These are phyloP conservation scores for Boletus rufocinnamomeus DNA, from an alignment of 768 basidiomycete species.

Conservation along the genomic window DNA sequence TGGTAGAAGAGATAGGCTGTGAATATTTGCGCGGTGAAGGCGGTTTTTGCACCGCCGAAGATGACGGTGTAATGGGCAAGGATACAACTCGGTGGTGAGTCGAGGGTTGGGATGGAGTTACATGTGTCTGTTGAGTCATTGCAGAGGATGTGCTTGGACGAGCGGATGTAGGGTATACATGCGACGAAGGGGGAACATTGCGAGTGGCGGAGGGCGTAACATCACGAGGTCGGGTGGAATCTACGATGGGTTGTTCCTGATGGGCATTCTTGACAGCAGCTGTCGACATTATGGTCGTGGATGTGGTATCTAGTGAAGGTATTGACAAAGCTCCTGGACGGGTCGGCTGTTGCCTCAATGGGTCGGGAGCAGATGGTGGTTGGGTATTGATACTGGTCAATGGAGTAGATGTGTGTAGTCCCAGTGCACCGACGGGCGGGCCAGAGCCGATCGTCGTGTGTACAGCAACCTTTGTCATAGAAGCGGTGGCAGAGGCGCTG, in stretches of 20 bases:
- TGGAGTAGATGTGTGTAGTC: constrained; percentile 9
- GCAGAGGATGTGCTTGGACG: constrained; percentile 25
- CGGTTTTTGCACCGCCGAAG: constrained; percentile 23
- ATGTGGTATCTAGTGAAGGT: constrained; percentile 19
- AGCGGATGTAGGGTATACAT: constrained; percentile 26
- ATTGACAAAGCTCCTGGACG: constrained; percentile 18
- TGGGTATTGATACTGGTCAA: constrained; percentile 13
- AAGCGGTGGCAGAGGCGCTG: constrained; percentile 2
- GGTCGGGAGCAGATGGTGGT: constrained; percentile 15
- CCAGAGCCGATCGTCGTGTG: constrained; percentile 8
- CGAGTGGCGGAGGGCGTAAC: constrained; percentile 18
- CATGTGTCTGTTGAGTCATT: constrained; percentile 24
- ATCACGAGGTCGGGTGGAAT: constrained; percentile 29
- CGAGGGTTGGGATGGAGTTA: constrained; percentile 23
- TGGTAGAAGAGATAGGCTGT: constrained; percentile 29
- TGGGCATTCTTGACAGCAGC: constrained; percentile 18
- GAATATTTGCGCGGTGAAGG: constrained; percentile 32
- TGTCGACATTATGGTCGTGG: constrained; percentile 15
- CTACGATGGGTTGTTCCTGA: constrained; percentile 25
- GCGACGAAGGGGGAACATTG: constrained; percentile 20
- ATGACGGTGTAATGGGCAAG: constrained; percentile 31
- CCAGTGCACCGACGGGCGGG: constrained; percentile 8
- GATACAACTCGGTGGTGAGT: constrained; percentile 41
- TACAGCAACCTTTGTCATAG: constrained; percentile 11
- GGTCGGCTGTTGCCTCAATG: constrained; percentile 21